Percentiles rank a stretch among this genome's conserved stretches.
These are phyloP conservation scores for Penicillium malachiteum DNA, from an alignment of 495 filamentous ascomycete genomes.

Conservation along the genomic window DNA sequence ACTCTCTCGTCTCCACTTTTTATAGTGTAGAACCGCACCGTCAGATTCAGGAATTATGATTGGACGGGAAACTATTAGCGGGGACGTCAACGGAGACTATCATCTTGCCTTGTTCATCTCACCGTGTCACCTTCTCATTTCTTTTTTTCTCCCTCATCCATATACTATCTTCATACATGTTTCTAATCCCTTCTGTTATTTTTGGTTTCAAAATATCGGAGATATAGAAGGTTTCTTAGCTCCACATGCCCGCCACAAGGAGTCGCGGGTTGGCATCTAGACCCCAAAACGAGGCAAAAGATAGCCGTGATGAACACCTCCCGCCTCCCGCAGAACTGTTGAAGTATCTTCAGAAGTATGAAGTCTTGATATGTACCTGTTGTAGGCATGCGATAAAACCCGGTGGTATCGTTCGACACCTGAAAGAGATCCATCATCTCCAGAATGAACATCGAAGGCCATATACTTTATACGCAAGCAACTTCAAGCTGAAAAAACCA, in stretches of 20 bases:
- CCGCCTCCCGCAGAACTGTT: slow-evolving; percentile 15
- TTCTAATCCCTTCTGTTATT: too few species aligned
- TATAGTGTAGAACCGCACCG: slow-evolving; percentile 10
- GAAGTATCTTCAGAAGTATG: slow-evolving; percentile 19
- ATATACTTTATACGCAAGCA: slow-evolving; percentile 22
- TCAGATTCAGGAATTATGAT: background rate
- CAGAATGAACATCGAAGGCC: slow-evolving; percentile 19
- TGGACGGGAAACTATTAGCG: background rate
- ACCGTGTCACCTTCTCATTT: too few species aligned
- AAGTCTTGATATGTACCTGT: slow-evolving; percentile 28
- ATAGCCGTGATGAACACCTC: background rate
- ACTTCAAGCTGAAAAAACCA: slow-evolving; percentile 20
- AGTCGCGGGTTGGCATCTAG: background rate
- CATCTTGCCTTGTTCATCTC: too few species aligned
- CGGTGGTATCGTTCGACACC: slow-evolving; percentile 30
- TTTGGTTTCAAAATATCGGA: too few species aligned
- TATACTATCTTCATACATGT: too few species aligned
- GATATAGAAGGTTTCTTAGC: too few species aligned
- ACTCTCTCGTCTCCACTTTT: background rate
- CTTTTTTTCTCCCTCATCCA: too few species aligned
- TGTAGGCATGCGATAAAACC: slow-evolving; percentile 40
- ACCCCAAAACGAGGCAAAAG: background rate
- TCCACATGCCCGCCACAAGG: background rate
- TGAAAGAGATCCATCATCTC: slow-evolving; percentile 41
- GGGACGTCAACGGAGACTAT: too few species aligned